Evolutionary conservation across 2,329 filamentous ascomycete species (phyloP).

Genomic region (Fusarium succisae): DNA sequence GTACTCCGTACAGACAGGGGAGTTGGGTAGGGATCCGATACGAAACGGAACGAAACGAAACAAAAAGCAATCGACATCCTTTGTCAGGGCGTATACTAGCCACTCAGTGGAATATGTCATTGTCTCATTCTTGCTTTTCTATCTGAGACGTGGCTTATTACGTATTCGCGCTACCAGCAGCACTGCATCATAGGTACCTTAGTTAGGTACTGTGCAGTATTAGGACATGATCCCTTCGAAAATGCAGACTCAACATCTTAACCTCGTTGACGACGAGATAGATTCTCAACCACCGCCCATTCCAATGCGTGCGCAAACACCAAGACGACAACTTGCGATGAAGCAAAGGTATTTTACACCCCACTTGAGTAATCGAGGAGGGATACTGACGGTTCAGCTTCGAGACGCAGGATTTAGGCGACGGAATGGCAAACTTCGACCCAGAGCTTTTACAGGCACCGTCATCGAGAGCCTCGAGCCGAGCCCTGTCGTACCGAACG

Average conservation of each 20-base stretch:
- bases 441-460: slow-evolving; percentile 5
- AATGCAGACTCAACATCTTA: slow-evolving; percentile 18
- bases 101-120: neutral
- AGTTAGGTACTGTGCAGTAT: neutral
- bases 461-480: slow-evolving; percentile 24
- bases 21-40: neutral
- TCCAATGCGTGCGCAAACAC: neutral
- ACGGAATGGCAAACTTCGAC: slow-evolving; percentile 18
- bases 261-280: slow-evolving; percentile 20
- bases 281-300: slow-evolving; percentile 13
- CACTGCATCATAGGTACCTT: neutral
- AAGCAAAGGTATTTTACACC: slow-evolving; percentile 1
- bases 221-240: neutral
- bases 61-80: neutral
- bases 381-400: slow-evolving; percentile 1
- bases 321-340: slow-evolving; percentile 4
- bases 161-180: neutral
- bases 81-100: neutral
- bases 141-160: neutral
- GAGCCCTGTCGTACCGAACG: slow-evolving; percentile 25
- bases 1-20: neutral
- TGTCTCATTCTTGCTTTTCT: neutral
- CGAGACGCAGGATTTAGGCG: slow-evolving; percentile 21
- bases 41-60: neutral
- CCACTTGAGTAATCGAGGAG: no score